These are phyloP conservation scores for Herpotrichia juniperi DNA, from an alignment of 2,329 filamentous ascomycete species.

Conservation along the genomic window DNA sequence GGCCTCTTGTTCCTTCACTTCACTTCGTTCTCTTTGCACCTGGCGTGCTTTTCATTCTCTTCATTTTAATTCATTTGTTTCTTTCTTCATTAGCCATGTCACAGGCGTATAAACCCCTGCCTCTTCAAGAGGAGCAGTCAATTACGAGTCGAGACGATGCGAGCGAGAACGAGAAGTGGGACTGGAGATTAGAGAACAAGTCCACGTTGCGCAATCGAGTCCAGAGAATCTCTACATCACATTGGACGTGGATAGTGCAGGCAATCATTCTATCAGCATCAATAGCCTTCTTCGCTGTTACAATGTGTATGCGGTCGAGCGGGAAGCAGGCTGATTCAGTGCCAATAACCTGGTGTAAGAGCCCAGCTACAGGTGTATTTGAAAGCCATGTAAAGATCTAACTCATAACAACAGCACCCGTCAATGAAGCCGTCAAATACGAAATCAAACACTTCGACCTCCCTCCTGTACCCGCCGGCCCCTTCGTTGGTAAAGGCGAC, in stretches of 20 bases:
- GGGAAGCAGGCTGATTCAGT: conserved; percentile 12
- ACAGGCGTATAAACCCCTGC: conserved; percentile 5
- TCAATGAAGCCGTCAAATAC: conserved; percentile 21
- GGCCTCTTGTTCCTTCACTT: neutral
- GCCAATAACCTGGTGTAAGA: conserved; percentile 22
- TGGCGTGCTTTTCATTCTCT: conserved; percentile 12
- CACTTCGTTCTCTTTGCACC: conserved; percentile 11
- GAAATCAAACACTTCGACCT: conserved; percentile 22
- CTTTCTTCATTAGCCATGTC: conserved; percentile 10
- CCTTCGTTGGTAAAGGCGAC: conserved; percentile 17
- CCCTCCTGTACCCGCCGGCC: conserved; percentile 15
- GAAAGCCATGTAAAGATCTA: neutral
- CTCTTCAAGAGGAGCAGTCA: conserved; percentile 1
- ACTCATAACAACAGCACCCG: conserved; percentile 11
- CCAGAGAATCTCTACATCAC: conserved; percentile 10
- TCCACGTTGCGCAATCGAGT: conserved; percentile 6
- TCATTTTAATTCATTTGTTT: conserved; percentile 1
- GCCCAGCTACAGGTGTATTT: neutral
- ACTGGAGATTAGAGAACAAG: conserved; percentile 16
- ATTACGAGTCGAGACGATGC: conserved; percentile 12
- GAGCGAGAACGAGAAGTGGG: conserved; percentile 18
- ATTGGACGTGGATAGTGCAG: conserved; percentile 16
- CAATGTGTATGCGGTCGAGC: conserved; percentile 12
- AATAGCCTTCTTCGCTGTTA: conserved; percentile 17
- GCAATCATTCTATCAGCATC: conserved; percentile 15